Conservation (phyloP, 2,329 filamentous ascomycete species). For the Endoconidiophora laricicola region DNA sequence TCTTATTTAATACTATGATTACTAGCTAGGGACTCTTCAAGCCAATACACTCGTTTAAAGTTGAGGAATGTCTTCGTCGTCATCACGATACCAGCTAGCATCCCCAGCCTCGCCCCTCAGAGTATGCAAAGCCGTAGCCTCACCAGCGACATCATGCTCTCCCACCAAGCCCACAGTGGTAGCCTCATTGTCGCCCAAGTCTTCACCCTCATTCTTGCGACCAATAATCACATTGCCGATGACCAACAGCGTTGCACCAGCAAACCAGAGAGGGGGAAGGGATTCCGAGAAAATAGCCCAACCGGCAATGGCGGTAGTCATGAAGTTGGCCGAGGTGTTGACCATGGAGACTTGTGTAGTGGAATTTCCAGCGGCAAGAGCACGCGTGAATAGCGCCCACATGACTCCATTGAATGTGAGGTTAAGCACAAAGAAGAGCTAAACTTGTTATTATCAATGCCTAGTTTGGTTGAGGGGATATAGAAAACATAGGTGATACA, state of each 20-base stretch:
- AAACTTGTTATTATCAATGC: background rate
- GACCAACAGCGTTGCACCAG: slow-evolving; percentile 54
- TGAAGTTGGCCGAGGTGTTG: slow-evolving; percentile 69
- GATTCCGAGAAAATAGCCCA: slow-evolving; percentile 53
- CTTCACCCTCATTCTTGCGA: slow-evolving; percentile 39
- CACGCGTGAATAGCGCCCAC: slow-evolving; percentile 71
- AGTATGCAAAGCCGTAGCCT: slow-evolving; percentile 14
- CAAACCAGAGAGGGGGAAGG: slow-evolving; percentile 60
- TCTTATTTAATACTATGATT: background rate
- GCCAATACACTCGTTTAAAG: background rate
- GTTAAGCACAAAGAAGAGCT: slow-evolving; percentile 63
- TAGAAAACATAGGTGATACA: slow-evolving; percentile 16
- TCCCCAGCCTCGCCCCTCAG: slow-evolving; percentile 21
- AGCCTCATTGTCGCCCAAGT: slow-evolving; percentile 1
- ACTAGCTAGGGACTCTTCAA: too few relatives aligned
- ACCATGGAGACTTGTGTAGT: slow-evolving; percentile 69
- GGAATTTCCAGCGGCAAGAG: slow-evolving; percentile 55
- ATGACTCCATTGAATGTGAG: slow-evolving; percentile 62
- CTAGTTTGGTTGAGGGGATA: background rate
- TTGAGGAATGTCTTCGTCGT: slow-evolving; percentile 1
- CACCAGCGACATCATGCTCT: slow-evolving; percentile 6
- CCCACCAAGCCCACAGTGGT: slow-evolving; percentile 13
- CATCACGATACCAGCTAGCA: slow-evolving; percentile 11
- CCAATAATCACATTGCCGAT: slow-evolving; percentile 67
- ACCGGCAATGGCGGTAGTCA: slow-evolving; percentile 59